Conservation (phyloP, 805 yeast genomes). For the Myxozyma vanderwaltii region DNA sequence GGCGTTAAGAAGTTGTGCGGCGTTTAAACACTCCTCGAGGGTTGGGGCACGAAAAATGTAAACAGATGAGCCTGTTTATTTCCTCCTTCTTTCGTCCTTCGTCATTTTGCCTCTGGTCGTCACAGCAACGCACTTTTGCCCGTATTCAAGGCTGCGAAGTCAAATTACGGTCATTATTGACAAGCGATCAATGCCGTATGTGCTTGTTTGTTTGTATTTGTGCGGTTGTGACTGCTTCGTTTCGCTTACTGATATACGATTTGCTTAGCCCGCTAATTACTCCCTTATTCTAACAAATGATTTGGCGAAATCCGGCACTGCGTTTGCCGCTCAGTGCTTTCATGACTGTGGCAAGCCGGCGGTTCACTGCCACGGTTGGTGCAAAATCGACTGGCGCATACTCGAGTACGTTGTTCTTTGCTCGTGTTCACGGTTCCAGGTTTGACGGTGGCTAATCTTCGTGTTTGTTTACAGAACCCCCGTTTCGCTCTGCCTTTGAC, state of each 20-base stretch:
- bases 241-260: background rate
- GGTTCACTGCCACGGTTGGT: background rate
- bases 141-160: too few species aligned
- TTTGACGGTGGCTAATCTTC: background rate
- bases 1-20: background rate
- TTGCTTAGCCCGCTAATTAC: background rate
- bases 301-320: slow-evolving; percentile 2
- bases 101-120: too few species aligned
- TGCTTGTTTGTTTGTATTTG: background rate
- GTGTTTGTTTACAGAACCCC: background rate
- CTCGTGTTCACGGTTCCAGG: background rate
- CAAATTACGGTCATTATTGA: too few species aligned
- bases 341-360: slow-evolving; percentile 2
- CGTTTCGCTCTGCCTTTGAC: background rate
- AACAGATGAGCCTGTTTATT: slow-evolving; percentile 6
- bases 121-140: too few species aligned
- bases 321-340: background rate
- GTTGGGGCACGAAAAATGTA: background rate
- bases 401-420: background rate
- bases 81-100: background rate
- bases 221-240: background rate
- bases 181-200: too few species aligned
- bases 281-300: background rate
- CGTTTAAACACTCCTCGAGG: background rate
- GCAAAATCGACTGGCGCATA: background rate